Evolutionary conservation across 192 early-diverging fungal species (phyloP), one percentile per base, ranked within the genome.

Genomic region (Coemansia sp.): DNA sequence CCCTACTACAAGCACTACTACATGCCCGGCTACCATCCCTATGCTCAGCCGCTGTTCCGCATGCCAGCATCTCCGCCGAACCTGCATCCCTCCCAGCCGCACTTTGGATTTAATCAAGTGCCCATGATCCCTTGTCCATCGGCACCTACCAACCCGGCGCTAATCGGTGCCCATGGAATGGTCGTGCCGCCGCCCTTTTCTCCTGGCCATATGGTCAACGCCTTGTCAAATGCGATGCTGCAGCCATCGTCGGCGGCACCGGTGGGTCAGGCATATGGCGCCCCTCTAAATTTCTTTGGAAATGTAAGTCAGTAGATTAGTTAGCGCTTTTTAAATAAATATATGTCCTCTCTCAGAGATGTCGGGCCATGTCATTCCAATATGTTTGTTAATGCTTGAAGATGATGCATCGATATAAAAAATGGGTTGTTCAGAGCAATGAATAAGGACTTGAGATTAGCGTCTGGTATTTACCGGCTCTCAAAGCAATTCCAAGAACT

Each of bases 1-100:
- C 54, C 32, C 10, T 46, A 69, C 25, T 49, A 51, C 14, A 13
- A 59, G 7, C 57, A 39, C 48, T 32, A 54, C 45, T 61, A 56
- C 50, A 17, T 71, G 11, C 56, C 44, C 17, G 4, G 19, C 0
- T 54, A 13, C 9, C 62, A 64, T 37, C 44, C 49, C 14, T 50
- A 50, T 50, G 42, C 20, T 1, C 25, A 43, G 5, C 44, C 61
- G 32, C 32, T 58, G 43, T 8, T 64, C 22, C 51, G 51, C 16
- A 41, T 64, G 42, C 62, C 51, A 56, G 12, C 44, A 8, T 61
- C 17, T 37, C 25, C 55, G 32, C 37, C 20, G 8, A 13, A 38
- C 25, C 12, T 56, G 10, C 9, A 32, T 16, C 48, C 48, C 2
- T 7, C 48, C n/a, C 7, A 2, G n/a, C 55, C 20, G 9, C 20